Evolutionary conservation across 441 rosid genomes (phyloP).

Genomic region (Euphorbia corollata): DNA sequence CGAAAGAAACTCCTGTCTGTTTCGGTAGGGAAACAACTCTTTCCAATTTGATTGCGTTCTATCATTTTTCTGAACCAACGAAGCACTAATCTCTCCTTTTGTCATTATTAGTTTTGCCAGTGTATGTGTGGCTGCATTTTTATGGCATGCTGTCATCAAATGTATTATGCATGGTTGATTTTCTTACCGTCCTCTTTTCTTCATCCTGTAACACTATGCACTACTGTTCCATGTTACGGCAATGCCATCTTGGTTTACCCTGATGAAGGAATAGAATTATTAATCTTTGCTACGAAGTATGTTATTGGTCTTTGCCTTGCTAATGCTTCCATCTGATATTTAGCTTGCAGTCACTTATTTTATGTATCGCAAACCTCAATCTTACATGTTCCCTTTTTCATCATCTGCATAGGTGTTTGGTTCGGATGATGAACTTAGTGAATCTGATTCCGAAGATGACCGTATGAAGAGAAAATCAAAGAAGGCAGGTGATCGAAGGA

Average conservation of each 20-base stretch:
- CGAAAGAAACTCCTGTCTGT: slow-evolving; percentile 31
- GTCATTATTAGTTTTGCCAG: background rate
- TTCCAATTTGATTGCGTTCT: background rate
- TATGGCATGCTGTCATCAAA: background rate
- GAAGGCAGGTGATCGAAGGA: slow-evolving; percentile 55
- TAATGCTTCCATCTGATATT: background rate
- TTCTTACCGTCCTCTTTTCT: no score
- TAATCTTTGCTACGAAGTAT: background rate
- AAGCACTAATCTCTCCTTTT: background rate
- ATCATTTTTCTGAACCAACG: background rate
- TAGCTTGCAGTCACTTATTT: background rate
- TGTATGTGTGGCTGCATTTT: background rate
- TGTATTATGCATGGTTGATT: background rate
- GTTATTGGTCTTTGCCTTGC: background rate
- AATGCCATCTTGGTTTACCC: background rate
- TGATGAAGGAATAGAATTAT: background rate
- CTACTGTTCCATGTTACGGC: background rate
- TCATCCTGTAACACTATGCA: background rate
- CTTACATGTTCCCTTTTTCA: slow-evolving; percentile 7
- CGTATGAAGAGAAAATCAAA: slow-evolving; percentile 28
- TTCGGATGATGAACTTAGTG: slow-evolving; percentile 34
- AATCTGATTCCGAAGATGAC: slow-evolving; percentile 55
- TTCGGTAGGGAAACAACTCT: slow-evolving; percentile 30
- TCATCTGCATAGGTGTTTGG: slow-evolving; percentile 30
- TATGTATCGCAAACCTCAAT: background rate